phyloP scores from a whole-genome alignment of 768 basidiomycete species.

The Naganishia vishniacii region DNA sequence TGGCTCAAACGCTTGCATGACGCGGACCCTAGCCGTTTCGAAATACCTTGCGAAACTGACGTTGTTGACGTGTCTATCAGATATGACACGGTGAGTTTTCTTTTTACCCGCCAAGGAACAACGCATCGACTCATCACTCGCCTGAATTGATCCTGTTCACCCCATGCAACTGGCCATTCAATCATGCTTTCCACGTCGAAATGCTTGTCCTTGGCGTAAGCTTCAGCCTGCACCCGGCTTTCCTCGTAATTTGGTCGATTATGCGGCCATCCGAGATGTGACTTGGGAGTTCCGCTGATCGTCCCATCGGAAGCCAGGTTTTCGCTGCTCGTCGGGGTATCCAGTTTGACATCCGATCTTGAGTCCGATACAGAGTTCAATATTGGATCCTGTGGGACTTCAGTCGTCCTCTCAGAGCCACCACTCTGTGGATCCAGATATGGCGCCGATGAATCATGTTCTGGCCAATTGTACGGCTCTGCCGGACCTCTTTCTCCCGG shows the following conservation, averaged over 20 bases:
- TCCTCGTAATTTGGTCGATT: slow-evolving; percentile 1
- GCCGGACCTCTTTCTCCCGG: slow-evolving; percentile 21
- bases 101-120: not conserved
- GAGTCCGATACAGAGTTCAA: not conserved
- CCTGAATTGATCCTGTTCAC: slow-evolving; percentile 22
- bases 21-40: slow-evolving; percentile 15
- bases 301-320: not conserved
- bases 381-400: not conserved
- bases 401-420: not conserved
- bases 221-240: not conserved
- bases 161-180: slow-evolving; percentile 23
- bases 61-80: slow-evolving; percentile 22
- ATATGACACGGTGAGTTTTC: no score
- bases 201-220: not conserved
- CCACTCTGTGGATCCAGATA: no score
- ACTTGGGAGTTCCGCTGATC: not conserved
- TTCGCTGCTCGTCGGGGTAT: no score
- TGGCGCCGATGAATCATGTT: slow-evolving; percentile 1
- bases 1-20: slow-evolving; percentile 12
- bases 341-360: not conserved
- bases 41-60: slow-evolving; percentile 24
- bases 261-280: slow-evolving; percentile 7
- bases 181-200: slow-evolving; percentile 13
- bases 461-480: slow-evolving; percentile 12
- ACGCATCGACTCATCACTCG: not conserved